phyloP scores from a whole-genome alignment of 1,284 basidiomycete genomes.

The Ustilago crameri region DNA sequence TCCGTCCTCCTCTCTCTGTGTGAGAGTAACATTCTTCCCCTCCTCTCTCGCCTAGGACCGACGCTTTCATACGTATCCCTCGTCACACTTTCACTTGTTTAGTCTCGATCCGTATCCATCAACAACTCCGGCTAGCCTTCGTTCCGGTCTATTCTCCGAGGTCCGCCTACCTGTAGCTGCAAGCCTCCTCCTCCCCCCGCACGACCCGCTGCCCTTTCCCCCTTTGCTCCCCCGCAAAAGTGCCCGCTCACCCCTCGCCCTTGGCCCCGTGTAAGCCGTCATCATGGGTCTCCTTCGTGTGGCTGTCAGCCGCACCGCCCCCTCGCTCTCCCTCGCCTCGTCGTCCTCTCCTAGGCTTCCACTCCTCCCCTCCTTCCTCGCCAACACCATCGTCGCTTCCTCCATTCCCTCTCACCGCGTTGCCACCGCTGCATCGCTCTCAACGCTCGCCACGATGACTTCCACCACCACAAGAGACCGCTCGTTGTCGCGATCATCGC shows the following conservation, averaged over 20 bases:
- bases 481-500: slow-evolving; percentile 25
- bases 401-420: slow-evolving; percentile 1
- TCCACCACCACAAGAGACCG: slow-evolving; percentile 18
- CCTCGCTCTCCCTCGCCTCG: slow-evolving; percentile 8
- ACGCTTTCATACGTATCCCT: no score
- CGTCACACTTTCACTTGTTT: no score
- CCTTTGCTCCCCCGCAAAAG: neutral
- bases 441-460: slow-evolving; percentile 17
- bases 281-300: slow-evolving; percentile 32
- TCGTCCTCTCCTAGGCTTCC: slow-evolving; percentile 6
- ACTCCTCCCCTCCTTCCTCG: slow-evolving; percentile 4
- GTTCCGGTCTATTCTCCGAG: no score
- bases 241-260: neutral
- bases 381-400: slow-evolving; percentile 4
- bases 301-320: slow-evolving; percentile 20
- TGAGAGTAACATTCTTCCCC: no score
- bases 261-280: neutral
- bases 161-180: no score
- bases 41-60: no score
- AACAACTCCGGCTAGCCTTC: no score
- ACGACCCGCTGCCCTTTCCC: slow-evolving; percentile 1
- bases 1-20: no score
- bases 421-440: slow-evolving; percentile 9
- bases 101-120: no score
- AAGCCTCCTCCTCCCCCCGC: neutral